Conservation (phyloP, 257 asterid genomes). For the Asclepias syriaca region DNA sequence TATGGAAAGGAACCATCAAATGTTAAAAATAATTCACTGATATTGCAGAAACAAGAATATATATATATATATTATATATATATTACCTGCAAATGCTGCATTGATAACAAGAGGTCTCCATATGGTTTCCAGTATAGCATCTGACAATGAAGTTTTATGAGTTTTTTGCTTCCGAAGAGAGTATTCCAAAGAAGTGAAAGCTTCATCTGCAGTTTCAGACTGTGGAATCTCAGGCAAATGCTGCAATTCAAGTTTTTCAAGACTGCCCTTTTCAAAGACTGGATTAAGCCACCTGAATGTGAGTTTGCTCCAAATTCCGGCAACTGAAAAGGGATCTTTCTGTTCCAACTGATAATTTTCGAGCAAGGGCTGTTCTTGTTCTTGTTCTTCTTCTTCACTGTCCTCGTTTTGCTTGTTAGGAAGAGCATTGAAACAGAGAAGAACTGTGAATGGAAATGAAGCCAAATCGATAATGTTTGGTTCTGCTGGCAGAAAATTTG, state of each 20-base stretch:
- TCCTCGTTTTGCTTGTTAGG: conserved; percentile 16
- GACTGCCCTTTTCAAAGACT: conserved; percentile 49
- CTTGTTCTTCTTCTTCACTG: conserved; percentile 4
- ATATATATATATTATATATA: too few species aligned
- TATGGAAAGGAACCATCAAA: neutral
- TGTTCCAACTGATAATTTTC: neutral
- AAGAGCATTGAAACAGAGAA: conserved; percentile 40
- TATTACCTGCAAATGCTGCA: conserved; percentile 77
- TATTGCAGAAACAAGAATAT: neutral
- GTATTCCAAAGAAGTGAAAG: conserved; percentile 56
- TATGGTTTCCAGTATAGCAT: conserved; percentile 41
- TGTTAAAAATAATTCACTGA: neutral
- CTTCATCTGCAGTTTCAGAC: conserved; percentile 60
- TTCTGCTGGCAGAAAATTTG: conserved; percentile 32
- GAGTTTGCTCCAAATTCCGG: conserved; percentile 69
- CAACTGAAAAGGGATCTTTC: conserved; percentile 41
- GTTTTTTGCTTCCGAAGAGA: conserved; percentile 49
- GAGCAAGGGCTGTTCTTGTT: conserved; percentile 45
- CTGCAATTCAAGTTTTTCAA: conserved; percentile 35
- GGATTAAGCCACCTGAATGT: conserved; percentile 83
- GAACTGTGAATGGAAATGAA: conserved; percentile 45
- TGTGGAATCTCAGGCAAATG: conserved; percentile 58
- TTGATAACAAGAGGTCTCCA: conserved; percentile 50
- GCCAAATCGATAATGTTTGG: conserved; percentile 37
- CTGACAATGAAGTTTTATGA: conserved; percentile 34